Base-by-base conservation (phyloP, 169 alveolate species). In the Plasmodium falciparum region DNA sequence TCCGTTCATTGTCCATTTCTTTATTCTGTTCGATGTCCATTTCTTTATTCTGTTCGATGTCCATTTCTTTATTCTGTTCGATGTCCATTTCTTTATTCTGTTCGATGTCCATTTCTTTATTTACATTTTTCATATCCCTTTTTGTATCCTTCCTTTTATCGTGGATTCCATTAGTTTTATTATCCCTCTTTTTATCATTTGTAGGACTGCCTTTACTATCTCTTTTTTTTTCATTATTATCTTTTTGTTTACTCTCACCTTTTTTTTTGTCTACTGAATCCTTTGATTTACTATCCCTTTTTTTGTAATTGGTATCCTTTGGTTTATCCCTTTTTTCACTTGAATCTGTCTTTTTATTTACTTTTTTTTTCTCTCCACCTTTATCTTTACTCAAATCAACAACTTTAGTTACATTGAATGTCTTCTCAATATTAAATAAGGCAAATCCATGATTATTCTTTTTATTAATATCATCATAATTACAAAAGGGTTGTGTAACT, bases 341-440 rank as follows among this genome's bases (percentile, higher is more conserved):
- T 20, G 58, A 15, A 13, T 20, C 8, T 1, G 20, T 43, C n/a
- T 26, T 72, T 59, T 24, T 62, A 62, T 72, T 73, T 39, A 17
- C 39, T 73, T 73, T 73, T n/a, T 56, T n/a, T 73, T 73, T 73
- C 29, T 50, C 58, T 8, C 4, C 9, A 56, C 54, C 50, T 72
- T 50, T 61, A 8, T 20, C 33, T n/a, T 12, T 54, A 20, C 22
- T 71, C 33, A 47, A 20, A 49, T 71, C 47, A 50, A 47, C 63
- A 26, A 47, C 33, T 2, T 56, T 13, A n/a, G 12, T 12, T 56
- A 17, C 63, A 39, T 39, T 39, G 2, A 56, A 12, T 0, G 11
- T 15, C 22, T 56, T 3, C 1, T 56, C 65, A 17, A 56, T 56
- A 56, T 56, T 56, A 22, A 17, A 56, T 56, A 17, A 6, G 24